Evolutionary conservation across 2,329 filamentous ascomycete genomes (phyloP).

Genomic region (Microcera coccophila): DNA sequence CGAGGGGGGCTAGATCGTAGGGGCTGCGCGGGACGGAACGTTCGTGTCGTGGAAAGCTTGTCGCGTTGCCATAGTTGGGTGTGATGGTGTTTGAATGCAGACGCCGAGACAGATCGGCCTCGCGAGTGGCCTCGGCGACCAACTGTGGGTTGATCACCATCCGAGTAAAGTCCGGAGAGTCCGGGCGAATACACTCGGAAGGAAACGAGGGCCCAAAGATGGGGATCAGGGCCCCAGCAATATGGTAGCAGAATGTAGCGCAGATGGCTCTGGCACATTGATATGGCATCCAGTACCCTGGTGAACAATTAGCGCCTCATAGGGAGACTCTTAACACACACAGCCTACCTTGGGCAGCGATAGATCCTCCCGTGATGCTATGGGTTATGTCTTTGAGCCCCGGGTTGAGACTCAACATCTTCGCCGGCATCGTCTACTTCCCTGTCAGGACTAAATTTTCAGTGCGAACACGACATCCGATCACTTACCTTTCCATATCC

Average conservation of each 20-base stretch:
- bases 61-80: conserved; percentile 11
- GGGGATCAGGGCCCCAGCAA: conserved; percentile 81
- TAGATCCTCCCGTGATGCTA: conserved; percentile 89
- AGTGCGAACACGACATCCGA: neutral
- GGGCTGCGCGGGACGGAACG: conserved; percentile 5
- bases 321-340: neutral
- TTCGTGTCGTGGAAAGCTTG: conserved; percentile 20
- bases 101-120: conserved; percentile 36
- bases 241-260: conserved; percentile 81
- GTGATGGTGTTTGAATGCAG: conserved; percentile 12
- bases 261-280: conserved; percentile 81
- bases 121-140: conserved; percentile 48
- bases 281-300: conserved; percentile 97
- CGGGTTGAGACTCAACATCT: conserved; percentile 72
- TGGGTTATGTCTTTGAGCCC: conserved; percentile 86
- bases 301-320: neutral
- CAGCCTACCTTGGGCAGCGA: conserved; percentile 77
- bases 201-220: conserved; percentile 85
- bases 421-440: conserved; percentile 76
- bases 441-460: conserved; percentile 12
- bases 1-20: conserved; percentile 10
- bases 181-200: conserved; percentile 61
- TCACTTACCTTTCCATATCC: conserved; percentile 74
- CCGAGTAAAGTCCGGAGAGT: conserved; percentile 59
- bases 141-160: conserved; percentile 63